Base-by-base conservation (phyloP, 805 yeast species). In the Wickerhamomyces alni region DNA sequence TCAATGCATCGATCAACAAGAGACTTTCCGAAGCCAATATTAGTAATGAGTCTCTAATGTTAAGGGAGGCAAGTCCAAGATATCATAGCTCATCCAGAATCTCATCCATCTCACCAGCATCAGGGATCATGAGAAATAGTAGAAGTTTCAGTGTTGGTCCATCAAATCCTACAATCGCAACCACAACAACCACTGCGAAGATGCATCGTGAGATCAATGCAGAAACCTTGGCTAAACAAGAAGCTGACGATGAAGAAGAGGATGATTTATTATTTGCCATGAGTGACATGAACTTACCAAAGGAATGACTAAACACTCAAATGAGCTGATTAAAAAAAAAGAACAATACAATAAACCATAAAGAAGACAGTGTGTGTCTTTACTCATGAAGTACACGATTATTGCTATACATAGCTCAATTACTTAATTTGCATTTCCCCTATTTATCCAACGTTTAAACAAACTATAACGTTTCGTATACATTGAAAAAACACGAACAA, bases 221-320 rank as follows among this genome's bases (percentile, higher is more conserved):
- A 3, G 29, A 35, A 16, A 38, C 39, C 19, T 27, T 33, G 16
- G 13, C 11, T 5, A 11, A 24, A 17, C 30, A 30, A 12, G 22
- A 28, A 16, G 58, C 52, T 11, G 52, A 46, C 1, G 57, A 62
- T 5, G 81, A 76, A 25, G 83, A 76, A 18, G 86, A 80, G 40
- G 87, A 80, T 45, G 86, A 80, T 37, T 61, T 82, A 41, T 60
- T 80, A 35, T 80, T 80, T 57, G 74, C 84, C 17, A 80, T 80
- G 87, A 81, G 87, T 54, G 87, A 81, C 51, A 80, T 81, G 86
- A 76, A 74, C 51, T 53, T 72, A 22, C 46, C 57, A n/a, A 52
- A 50, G 27, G 16, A 21, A 21, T 21, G 24, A 21, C 24, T 21
- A 21, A 6, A 29, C 12, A 12, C 13, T 12, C 12, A 11, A 26